Conservation (phyloP, 441 rosid species). For the Hypseocharis bilobata region DNA sequence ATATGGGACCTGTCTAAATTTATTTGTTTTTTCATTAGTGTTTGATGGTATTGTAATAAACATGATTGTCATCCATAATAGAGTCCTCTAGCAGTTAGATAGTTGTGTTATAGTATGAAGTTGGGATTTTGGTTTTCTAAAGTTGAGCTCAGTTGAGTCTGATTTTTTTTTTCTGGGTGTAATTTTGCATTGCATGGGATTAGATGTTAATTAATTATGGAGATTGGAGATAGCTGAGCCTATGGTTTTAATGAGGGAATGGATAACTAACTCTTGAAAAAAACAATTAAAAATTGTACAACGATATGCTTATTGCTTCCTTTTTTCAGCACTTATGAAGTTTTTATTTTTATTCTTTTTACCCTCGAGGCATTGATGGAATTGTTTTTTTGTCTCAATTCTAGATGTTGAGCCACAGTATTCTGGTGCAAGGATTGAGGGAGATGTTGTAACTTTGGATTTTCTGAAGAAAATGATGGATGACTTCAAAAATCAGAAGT, state of each 20-base stretch:
- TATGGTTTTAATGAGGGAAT: slow-evolving; percentile 1
- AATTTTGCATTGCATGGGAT: too few species aligned
- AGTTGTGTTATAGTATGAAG: neutral
- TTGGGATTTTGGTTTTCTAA: too few species aligned
- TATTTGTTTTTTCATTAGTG: neutral
- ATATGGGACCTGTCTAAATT: neutral
- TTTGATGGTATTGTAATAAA: neutral
- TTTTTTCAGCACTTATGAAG: neutral
- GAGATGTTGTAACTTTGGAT: slow-evolving; percentile 70
- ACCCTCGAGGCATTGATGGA: neutral
- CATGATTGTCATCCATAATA: neutral
- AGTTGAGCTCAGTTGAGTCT: too few species aligned
- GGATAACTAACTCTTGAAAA: neutral
- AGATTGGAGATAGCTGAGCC: neutral
- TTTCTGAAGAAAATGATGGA: slow-evolving; percentile 90
- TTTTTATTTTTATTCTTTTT: neutral
- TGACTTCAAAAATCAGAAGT: slow-evolving; percentile 76
- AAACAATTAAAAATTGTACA: neutral
- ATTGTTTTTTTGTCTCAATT: slow-evolving; percentile 19
- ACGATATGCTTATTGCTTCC: neutral
- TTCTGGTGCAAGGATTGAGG: slow-evolving; percentile 81
- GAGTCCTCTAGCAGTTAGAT: neutral
- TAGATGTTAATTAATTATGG: neutral
- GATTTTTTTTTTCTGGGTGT: too few species aligned
- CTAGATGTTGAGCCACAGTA: slow-evolving; percentile 94